Evolutionary conservation across 2,329 filamentous ascomycete genomes (phyloP).

Genomic region (Fusarium oxysporum): DNA sequence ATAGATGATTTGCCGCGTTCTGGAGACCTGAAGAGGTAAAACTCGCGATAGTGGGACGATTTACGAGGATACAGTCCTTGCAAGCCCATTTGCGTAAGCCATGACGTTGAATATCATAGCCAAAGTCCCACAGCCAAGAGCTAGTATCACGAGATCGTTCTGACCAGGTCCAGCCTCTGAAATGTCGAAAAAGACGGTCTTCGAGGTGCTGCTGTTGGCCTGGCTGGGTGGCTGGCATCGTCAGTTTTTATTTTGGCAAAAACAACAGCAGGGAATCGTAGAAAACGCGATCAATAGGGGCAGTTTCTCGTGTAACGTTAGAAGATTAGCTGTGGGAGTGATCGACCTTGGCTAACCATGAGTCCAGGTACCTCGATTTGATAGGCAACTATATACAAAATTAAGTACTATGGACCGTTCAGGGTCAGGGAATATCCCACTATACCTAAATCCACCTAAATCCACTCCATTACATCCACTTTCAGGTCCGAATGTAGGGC

Average conservation of each 20-base stretch:
- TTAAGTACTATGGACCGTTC: neutral
- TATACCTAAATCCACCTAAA: neutral
- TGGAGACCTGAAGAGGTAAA: neutral
- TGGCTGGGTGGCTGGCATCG: neutral
- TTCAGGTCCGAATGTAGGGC: too few relatives aligned
- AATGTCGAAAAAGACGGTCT: neutral
- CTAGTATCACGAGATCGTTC: neutral
- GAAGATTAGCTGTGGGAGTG: neutral
- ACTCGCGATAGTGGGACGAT: neutral
- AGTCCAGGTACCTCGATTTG: neutral
- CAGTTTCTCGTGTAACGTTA: neutral
- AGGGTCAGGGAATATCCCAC: neutral
- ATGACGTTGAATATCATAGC: neutral
- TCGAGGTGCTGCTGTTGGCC: neutral
- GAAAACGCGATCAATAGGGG: neutral
- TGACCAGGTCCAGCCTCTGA: neutral
- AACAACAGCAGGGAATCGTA: neutral
- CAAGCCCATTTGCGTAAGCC: neutral
- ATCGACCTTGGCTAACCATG: neutral
- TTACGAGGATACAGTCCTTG: neutral
- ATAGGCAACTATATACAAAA: neutral
- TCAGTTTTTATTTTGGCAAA: neutral
- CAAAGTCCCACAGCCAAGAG: neutral
- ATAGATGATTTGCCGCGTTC: neutral
- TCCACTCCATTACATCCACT: too few relatives aligned